Evolutionary conservation across 2,329 filamentous ascomycete genomes (phyloP).

Genomic region (Fusarium mexicanum): DNA sequence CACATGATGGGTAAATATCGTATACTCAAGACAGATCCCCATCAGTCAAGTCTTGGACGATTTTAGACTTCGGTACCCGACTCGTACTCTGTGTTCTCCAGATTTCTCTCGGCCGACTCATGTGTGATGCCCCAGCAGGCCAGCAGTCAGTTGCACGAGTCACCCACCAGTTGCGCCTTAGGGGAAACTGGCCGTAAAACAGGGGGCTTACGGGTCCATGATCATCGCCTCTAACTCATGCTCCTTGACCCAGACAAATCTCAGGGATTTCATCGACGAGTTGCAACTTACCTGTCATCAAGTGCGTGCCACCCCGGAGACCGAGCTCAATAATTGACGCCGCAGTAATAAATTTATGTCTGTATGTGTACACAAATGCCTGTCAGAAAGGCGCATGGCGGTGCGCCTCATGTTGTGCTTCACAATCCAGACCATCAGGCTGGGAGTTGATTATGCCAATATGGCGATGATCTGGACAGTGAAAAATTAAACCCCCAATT

Average conservation of each 20-base stretch:
- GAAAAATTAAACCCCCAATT: slow-evolving; percentile 7
- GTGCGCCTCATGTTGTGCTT: background rate
- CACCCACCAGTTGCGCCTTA: slow-evolving; percentile 7
- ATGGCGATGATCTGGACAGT: background rate
- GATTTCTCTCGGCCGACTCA: slow-evolving; percentile 26
- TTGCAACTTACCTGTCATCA: slow-evolving; percentile 7
- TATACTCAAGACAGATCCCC: background rate
- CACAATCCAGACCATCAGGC: background rate
- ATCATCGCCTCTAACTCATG: slow-evolving; percentile 3
- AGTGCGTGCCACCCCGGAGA: slow-evolving; percentile 1
- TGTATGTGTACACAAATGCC: background rate
- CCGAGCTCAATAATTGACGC: slow-evolving; percentile 20
- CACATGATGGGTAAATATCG: slow-evolving; percentile 23
- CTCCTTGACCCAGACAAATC: background rate
- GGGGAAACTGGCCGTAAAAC: slow-evolving; percentile 3
- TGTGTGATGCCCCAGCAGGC: slow-evolving; percentile 4
- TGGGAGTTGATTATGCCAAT: background rate
- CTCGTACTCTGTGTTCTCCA: slow-evolving; percentile 10
- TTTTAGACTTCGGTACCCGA: slow-evolving; percentile 10
- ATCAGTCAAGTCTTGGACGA: slow-evolving; percentile 4
- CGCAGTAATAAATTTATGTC: background rate
- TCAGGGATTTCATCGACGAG: slow-evolving; percentile 3
- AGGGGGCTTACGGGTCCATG: slow-evolving; percentile 26
- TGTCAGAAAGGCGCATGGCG: slow-evolving; percentile 3
- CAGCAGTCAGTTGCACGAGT: slow-evolving; percentile 11